A percentile compares a stretch with the other conserved stretches of the same genome.
phyloP scores from a whole-genome alignment of 441 rosid species.

The Oxalis stricta region DNA sequence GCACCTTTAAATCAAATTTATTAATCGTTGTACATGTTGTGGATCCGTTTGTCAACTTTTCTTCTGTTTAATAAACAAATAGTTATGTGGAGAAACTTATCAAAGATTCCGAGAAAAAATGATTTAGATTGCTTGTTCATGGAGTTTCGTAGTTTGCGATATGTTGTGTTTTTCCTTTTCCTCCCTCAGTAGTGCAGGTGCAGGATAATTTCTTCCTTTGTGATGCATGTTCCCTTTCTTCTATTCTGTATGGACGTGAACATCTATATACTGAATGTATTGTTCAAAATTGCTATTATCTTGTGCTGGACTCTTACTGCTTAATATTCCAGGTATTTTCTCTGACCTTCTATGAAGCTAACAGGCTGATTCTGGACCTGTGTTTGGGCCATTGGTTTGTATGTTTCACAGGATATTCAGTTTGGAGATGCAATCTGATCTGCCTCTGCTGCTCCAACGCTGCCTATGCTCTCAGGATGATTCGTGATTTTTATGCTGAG shows the following conservation, averaged over 20 bases:
- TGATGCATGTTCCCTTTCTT: background rate
- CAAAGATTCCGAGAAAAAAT: no score
- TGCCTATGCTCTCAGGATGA: conserved; percentile 16
- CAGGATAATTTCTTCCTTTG: background rate
- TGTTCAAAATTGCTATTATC: conserved; percentile 1
- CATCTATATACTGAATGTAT: background rate
- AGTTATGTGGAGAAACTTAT: no score
- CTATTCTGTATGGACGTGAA: background rate
- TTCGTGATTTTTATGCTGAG: conserved; percentile 13
- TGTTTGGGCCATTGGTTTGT: conserved; percentile 81
- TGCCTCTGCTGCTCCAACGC: conserved; percentile 19
- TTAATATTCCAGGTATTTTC: conserved; percentile 94
- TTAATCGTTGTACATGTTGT: no score
- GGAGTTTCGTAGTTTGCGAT: no score
- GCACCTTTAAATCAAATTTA: no score
- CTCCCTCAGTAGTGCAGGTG: background rate
- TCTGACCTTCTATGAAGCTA: conserved; percentile 96
- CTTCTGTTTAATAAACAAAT: no score
- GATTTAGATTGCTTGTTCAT: background rate
- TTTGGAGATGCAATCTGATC: conserved; percentile 26
- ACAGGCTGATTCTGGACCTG: conserved; percentile 82
- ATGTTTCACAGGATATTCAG: conserved; percentile 77
- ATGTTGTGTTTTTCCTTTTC: background rate
- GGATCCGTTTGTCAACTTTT: no score
- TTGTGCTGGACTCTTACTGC: conserved; percentile 45